Base-by-base conservation (phyloP, 495 filamentous ascomycete genomes). In the Tetracladium setigerum region DNA sequence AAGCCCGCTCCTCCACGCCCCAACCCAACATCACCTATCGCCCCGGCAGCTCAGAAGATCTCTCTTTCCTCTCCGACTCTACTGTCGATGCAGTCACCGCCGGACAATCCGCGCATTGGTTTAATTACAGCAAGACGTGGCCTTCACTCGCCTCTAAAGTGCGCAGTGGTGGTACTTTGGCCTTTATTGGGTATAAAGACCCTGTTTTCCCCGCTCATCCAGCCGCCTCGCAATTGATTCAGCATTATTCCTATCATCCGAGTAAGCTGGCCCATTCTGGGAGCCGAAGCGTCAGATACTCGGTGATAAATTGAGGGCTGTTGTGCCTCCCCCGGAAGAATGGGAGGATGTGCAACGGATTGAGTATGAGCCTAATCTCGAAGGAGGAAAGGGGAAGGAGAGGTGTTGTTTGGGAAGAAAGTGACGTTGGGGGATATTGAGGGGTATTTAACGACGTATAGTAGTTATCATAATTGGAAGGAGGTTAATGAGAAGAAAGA, bases 31-130 rank as follows among this genome's bases (percentile, higher is more conserved):
- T 84, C 43, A 61, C 51, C 3, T 74, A 76, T 49, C 64, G 50
- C 18, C 54, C 65, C 30, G 67, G 67, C 10, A 49, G 60, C 0
- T 76, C 80, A 1, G 78, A 84, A 49, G 61, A 71, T 38, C 55
- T 81, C 7, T 55, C 60, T 4, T 77, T 69, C 50, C 35, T 81
- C 3, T 30, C 57, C 6, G 70, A 76, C 38, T 60, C 56, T 7
- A 66, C 54, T 4, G 60, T 79, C 8, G 81, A 84, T 52, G 67
- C 78, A 58, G 72, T 73, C 5, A 71, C 80, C 9, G 68, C 79
- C 5, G 81, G 70, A 4, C 77, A 84, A 52, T 76, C 78, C 13
- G 81, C 76, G 52, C 80, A 84, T 56, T 84, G 79, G 81, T 83
- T 84, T 56, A 67, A 81, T 49, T 73, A 73, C 50, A 31, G 42